Evolutionary conservation across 225 moss, liverwort and hornwort species (phyloP).

Genomic region (Climacium dendroides): DNA sequence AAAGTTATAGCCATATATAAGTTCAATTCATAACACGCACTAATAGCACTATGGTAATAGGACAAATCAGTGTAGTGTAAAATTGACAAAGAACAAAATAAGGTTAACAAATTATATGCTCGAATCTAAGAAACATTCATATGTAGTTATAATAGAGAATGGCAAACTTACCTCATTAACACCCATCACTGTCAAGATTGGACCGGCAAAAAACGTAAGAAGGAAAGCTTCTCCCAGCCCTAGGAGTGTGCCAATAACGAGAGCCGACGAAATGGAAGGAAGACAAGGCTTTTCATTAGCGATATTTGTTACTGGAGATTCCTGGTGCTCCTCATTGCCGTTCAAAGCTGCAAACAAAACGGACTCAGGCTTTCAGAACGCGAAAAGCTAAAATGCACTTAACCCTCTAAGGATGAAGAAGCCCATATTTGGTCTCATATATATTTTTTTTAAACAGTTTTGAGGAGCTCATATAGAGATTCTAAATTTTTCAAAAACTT

Average conservation of each 20-base stretch:
- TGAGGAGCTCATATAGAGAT: not conserved
- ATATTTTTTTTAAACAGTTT: too few relatives aligned
- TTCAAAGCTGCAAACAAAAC: conserved; percentile 8
- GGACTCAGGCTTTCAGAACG: not conserved
- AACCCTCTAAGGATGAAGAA: not conserved
- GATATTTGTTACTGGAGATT: not conserved
- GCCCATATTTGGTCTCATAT: not conserved
- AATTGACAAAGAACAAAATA: not conserved
- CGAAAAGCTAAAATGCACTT: not conserved
- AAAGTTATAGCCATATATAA: not conserved
- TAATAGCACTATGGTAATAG: not conserved
- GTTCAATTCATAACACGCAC: not conserved
- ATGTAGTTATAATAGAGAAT: not conserved
- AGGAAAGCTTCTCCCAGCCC: conserved; percentile 41
- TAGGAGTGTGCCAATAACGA: conserved; percentile 35
- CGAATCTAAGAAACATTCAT: not conserved
- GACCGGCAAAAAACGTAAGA: conserved; percentile 25
- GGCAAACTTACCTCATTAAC: conserved; percentile 12
- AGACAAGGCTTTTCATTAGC: conserved; percentile 45
- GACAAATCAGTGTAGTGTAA: not conserved
- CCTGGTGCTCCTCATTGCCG: conserved; percentile 11
- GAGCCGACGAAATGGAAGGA: conserved; percentile 66
- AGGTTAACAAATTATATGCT: too few relatives aligned
- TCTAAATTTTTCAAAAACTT: not conserved
- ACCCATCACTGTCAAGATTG: conserved; percentile 39